These are phyloP conservation scores for Aspergillus nomiae DNA, from an alignment of 2,329 filamentous ascomycete genomes.

Conservation along the genomic window DNA sequence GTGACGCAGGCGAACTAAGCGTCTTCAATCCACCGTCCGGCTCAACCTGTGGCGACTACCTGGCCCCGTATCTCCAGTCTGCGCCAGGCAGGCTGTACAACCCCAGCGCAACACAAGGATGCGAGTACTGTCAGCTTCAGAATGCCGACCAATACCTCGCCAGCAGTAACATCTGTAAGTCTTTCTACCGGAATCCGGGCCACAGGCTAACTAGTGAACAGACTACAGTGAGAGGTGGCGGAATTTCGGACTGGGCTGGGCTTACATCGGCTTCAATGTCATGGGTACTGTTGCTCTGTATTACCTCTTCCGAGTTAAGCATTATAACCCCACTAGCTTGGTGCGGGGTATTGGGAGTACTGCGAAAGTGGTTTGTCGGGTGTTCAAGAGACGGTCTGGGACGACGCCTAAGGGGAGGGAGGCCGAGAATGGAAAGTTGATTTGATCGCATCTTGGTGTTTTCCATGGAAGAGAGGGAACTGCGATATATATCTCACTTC, in stretches of 20 bases:
- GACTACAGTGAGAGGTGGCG: conserved; percentile 65
- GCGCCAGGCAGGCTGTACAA: conserved; percentile 60
- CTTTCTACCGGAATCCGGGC: neutral
- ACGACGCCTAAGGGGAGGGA: conserved; percentile 31
- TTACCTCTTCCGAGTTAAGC: conserved; percentile 48
- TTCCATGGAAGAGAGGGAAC: no score
- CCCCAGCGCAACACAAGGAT: conserved; percentile 49
- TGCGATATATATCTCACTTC: neutral
- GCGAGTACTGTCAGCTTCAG: conserved; percentile 50
- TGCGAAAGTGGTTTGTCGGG: conserved; percentile 29
- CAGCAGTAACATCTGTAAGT: conserved; percentile 46
- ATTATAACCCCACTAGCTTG: conserved; percentile 42
- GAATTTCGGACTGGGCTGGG: conserved; percentile 67
- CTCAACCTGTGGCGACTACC: conserved; percentile 63
- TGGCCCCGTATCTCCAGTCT: conserved; percentile 52
- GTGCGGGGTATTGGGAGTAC: conserved; percentile 25
- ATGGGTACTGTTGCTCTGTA: conserved; percentile 58
- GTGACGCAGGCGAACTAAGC: conserved; percentile 70
- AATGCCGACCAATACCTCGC: conserved; percentile 47
- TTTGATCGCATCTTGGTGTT: conserved; percentile 5
- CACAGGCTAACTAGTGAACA: conserved; percentile 4
- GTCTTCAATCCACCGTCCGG: conserved; percentile 63
- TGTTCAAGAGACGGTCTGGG: conserved; percentile 35
- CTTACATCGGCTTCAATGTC: conserved; percentile 63
- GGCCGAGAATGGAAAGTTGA: conserved; percentile 32